Percentiles rank a stretch among this genome's conserved stretches.
phyloP scores from a whole-genome alignment of 2,329 filamentous ascomycete species.

The Trichothecium roseum region DNA sequence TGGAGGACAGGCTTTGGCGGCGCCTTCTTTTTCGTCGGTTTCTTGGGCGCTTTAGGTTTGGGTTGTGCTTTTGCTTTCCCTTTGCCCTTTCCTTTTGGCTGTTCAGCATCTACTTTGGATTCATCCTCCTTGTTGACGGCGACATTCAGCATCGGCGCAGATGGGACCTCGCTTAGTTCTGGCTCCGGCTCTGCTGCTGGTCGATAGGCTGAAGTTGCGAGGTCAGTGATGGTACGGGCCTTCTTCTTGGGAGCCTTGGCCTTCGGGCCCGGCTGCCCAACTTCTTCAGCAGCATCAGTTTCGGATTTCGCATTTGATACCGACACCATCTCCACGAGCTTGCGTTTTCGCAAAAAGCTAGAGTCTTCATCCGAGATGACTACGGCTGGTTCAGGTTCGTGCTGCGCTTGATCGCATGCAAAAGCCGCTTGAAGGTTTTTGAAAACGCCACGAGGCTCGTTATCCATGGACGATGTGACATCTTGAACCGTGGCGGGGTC shows the following conservation, averaged over 20 bases:
- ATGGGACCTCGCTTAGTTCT: slow-evolving; percentile 13
- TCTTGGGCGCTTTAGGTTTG: slow-evolving; percentile 16
- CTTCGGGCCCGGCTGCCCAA: slow-evolving; percentile 24
- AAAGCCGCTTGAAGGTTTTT: slow-evolving; percentile 29
- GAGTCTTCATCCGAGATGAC: slow-evolving; percentile 16
- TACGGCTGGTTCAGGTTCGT: slow-evolving; percentile 7
- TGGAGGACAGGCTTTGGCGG: slow-evolving; percentile 43
- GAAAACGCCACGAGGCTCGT: slow-evolving; percentile 1
- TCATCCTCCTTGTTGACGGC: slow-evolving; percentile 10
- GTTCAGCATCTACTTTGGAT: slow-evolving; percentile 8
- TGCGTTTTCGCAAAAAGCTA: slow-evolving; percentile 40
- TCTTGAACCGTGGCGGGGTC: slow-evolving; percentile 17
- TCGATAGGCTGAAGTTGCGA: slow-evolving; percentile 62
- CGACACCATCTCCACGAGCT: slow-evolving; percentile 40
- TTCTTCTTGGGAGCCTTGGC: slow-evolving; percentile 55
- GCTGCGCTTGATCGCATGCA: slow-evolving; percentile 16
- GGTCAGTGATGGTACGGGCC: slow-evolving; percentile 64
- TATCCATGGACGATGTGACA: slow-evolving; percentile 1
- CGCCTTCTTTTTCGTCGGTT: slow-evolving; percentile 27
- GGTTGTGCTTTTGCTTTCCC: slow-evolving; percentile 20
- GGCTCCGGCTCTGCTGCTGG: slow-evolving; percentile 19
- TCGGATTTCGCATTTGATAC: too few species aligned
- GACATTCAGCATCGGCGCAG: slow-evolving; percentile 34
- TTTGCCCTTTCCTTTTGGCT: slow-evolving; percentile 11
- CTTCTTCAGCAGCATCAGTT: slow-evolving; percentile 12